Base-by-base conservation (phyloP, 352 stramenopile genomes). In the Phytophthora chlamydospora region DNA sequence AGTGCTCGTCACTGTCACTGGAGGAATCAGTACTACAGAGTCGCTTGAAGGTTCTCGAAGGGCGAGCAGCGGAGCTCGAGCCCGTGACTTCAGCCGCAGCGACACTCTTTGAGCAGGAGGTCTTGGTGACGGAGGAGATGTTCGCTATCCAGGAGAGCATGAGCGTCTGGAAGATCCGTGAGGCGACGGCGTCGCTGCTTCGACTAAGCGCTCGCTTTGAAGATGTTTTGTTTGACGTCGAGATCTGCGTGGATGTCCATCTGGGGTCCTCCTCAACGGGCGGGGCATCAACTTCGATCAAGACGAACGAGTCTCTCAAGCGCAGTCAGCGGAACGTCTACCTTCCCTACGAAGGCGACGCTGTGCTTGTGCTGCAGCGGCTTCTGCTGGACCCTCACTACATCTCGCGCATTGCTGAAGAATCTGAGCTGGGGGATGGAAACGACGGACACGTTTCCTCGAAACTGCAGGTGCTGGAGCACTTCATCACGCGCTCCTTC, bases 1-100 rank as follows among this genome's bases (percentile, higher is more conserved):
- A 88, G 33, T 90, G 81, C 38, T 79, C 83, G 11, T 78, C 75
- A 10, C 61, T 94, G 3, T 78, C 78, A 13, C 66, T 94, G 8
- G 75, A 94, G 53, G 83, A 81, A 4, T 90, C 79, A 0, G 78
- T 92, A 29, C 52, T 91, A 1, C 67, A 81, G 38, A 80, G 83
- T 45, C 77, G 84, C 33, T 62, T 91, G n/a, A 74, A 75, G 11
- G 73, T 79, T n/a, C 58, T 85, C n/a, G 73, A 88, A 46, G 76
- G 67, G 24, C 49, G 75, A 21, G 78, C 75, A 6, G 64, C 71
- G 5, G 72, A 88, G 56, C 49, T 85, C n/a, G 72, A 80, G 36
- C 72, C 72, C 2, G 72, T 80, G 9, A 80, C 72, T 32, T 50
- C 65, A n/a, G 55, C 38, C 19, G 58, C 60, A 46, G 57, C 65